Percentiles rank a stretch among this genome's conserved stretches.
Evolutionary conservation across 441 rosid species (phyloP).

Genomic region (Gossypium lobatum): DNA sequence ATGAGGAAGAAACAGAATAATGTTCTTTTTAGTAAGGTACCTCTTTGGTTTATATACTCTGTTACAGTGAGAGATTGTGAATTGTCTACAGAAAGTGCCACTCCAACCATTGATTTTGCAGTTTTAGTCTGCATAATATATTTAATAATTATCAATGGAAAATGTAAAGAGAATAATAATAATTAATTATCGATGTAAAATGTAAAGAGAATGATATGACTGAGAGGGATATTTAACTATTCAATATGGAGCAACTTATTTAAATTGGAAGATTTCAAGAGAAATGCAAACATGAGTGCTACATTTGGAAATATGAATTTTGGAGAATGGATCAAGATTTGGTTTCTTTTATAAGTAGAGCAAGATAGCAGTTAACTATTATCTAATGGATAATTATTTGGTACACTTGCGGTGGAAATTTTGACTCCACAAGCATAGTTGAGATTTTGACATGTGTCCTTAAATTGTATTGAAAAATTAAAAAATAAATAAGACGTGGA

Average conservation of each 20-base stretch:
- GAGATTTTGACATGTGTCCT: neutral
- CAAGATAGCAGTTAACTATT: neutral
- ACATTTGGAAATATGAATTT: neutral
- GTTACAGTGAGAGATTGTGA: constrained; percentile 58
- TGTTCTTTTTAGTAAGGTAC: constrained; percentile 33
- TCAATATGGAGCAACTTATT: constrained; percentile 11
- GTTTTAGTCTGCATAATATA: constrained; percentile 73
- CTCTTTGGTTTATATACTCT: constrained; percentile 78
- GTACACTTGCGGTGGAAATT: neutral
- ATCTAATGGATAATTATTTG: neutral
- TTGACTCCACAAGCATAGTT: neutral
- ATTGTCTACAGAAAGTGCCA: constrained; percentile 65
- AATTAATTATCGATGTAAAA: constrained; percentile 6
- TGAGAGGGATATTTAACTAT: neutral
- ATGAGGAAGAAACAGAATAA: neutral
- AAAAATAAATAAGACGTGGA: neutral
- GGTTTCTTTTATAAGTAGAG: neutral
- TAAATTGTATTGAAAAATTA: neutral
- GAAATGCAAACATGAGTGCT: constrained; percentile 4
- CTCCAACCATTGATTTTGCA: constrained; percentile 83
- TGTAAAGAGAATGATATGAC: neutral
- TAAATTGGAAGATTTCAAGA: neutral
- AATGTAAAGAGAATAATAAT: neutral
- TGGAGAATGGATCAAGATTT: neutral
- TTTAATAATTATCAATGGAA: constrained; percentile 10